Evolutionary conservation across 306 rosid species (phyloP).

Genomic region (Urtica urens): DNA sequence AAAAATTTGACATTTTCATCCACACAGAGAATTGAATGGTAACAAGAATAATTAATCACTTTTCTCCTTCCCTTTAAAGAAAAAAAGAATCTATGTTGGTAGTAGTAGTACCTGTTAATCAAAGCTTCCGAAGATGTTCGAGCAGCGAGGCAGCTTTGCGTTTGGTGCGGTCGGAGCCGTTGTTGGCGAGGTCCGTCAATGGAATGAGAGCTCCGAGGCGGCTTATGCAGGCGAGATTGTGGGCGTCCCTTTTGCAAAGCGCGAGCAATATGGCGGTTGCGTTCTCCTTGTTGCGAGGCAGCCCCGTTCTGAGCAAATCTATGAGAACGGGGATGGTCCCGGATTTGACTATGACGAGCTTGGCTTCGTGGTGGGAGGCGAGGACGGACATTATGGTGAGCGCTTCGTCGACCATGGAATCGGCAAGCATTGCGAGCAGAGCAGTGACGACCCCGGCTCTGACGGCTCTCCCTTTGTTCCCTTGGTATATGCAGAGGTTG

Average conservation of each 20-base stretch:
- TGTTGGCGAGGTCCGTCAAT: constrained; percentile 58
- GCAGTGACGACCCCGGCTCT: constrained; percentile 71
- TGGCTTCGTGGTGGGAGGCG: constrained; percentile 88
- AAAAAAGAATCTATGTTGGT: constrained; percentile 16
- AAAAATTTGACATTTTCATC: constrained; percentile 16
- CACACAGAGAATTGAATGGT: constrained; percentile 14
- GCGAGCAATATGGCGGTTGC: constrained; percentile 84
- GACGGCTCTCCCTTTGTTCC: constrained; percentile 88
- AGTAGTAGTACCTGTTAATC: constrained; percentile 28
- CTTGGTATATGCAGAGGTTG: constrained; percentile 89
- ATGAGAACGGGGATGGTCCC: constrained; percentile 83
- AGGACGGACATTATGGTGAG: constrained; percentile 90
- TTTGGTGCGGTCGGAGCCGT: constrained; percentile 86
- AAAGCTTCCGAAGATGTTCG: constrained; percentile 72
- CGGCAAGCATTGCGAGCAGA: constrained; percentile 72
- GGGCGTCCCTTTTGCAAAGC: constrained; percentile 66
- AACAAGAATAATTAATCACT: constrained; percentile 19
- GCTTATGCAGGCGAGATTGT: constrained; percentile 65
- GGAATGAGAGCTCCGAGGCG: constrained; percentile 89
- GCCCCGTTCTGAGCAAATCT: constrained; percentile 71
- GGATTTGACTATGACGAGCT: constrained; percentile 61
- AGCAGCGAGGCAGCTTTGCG: constrained; percentile 80
- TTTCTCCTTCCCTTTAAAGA: no score
- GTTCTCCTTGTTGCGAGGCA: constrained; percentile 84
- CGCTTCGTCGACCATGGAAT: constrained; percentile 81